These are phyloP conservation scores for Albophoma yamanashiensis DNA, from an alignment of 2,329 filamentous ascomycete species.

Conservation along the genomic window DNA sequence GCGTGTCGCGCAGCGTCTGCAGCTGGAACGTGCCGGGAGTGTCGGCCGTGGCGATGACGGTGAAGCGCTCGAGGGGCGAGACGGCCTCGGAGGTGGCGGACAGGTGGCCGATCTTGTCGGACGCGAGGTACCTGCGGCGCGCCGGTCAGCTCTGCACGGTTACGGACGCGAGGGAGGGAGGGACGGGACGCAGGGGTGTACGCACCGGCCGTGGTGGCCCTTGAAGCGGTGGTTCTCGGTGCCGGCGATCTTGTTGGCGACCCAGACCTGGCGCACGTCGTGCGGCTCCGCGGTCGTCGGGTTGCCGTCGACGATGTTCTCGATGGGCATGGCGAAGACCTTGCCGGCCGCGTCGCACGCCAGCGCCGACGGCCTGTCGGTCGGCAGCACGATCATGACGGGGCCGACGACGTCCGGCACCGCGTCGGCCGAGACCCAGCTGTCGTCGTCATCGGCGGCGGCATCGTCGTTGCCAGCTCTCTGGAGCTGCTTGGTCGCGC, in stretches of 20 bases:
- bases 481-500: constrained; percentile 10
- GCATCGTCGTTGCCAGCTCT: constrained; percentile 16
- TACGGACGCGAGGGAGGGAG: not conserved
- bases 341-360: constrained; percentile 80
- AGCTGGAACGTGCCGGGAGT: constrained; percentile 63
- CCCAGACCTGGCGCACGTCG: constrained; percentile 92
- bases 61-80: constrained; percentile 73
- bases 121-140: constrained; percentile 62
- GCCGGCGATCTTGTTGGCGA: constrained; percentile 73
- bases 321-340: constrained; percentile 70
- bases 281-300: constrained; percentile 84
- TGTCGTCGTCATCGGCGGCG: constrained; percentile 56
- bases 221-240: constrained; percentile 80
- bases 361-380: constrained; percentile 60
- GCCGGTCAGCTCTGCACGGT: not conserved
- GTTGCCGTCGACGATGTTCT: constrained; percentile 82
- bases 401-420: constrained; percentile 70
- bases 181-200: not conserved
- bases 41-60: constrained; percentile 51
- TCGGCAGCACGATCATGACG: constrained; percentile 71
- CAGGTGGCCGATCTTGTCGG: constrained; percentile 72
- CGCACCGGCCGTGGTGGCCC: constrained; percentile 74
- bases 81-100: constrained; percentile 73
- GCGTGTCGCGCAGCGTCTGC: constrained; percentile 62
- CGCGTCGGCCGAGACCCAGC: constrained; percentile 79